Conservation (phyloP, 257 asterid species). For the Lantana camara region DNA sequence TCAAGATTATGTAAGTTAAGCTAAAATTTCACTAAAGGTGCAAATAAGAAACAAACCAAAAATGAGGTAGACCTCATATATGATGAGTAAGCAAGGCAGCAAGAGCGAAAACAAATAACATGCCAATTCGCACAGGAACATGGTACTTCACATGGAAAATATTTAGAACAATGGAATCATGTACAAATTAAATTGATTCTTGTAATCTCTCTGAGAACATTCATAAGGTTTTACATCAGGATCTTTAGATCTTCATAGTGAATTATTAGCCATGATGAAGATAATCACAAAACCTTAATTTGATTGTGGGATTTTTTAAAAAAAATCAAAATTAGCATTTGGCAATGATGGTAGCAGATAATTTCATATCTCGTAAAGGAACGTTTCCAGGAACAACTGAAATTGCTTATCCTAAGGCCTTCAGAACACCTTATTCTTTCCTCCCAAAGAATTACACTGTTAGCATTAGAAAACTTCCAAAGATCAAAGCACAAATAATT, state of each 20-base stretch:
- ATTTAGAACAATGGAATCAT: conserved; percentile 1
- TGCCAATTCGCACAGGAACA: neutral
- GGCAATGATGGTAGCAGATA: neutral
- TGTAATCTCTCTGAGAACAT: neutral
- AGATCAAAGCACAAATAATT: too few species aligned
- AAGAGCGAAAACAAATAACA: conserved; percentile 4
- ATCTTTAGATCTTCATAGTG: neutral
- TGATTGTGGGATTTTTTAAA: neutral
- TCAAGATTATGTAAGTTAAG: conserved; percentile 16
- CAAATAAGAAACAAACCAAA: neutral
- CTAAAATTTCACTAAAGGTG: neutral
- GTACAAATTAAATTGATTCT: neutral
- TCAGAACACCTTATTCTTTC: neutral
- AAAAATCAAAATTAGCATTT: neutral
- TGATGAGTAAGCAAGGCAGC: conserved; percentile 25
- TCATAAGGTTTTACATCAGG: neutral
- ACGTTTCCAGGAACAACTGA: neutral
- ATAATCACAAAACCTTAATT: neutral
- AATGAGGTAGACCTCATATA: conserved; percentile 41
- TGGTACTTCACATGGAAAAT: neutral
- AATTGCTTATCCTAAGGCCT: neutral
- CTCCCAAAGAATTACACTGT: too few species aligned
- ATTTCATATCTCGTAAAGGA: neutral
- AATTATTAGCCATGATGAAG: neutral
- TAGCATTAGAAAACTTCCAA: neutral